Evolutionary conservation across 768 basidiomycete species (phyloP), one percentile per base, ranked within the genome.

Genomic region (Kwoniella shandongensis): DNA sequence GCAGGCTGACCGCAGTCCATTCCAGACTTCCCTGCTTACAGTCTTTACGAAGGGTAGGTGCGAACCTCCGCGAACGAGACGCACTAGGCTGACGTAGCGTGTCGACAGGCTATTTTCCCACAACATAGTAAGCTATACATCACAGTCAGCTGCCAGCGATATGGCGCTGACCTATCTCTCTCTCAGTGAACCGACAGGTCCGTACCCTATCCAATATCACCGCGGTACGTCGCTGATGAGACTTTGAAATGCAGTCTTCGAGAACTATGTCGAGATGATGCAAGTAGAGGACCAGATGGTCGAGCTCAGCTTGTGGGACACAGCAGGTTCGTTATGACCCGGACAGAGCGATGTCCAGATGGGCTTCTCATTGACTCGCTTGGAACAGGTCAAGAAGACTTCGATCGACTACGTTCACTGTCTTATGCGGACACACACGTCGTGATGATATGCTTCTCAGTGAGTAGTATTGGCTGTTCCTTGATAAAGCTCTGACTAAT

Each of bases 351-450:
- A 44, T 22, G 35, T 39, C 39, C 25, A 30, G n/a, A 20, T 12
- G 8, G 15, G 20, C n/a, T n/a, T n/a, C n/a, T n/a, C n/a, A n/a
- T n/a, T 12, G 4, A 20, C 13, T 3, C 27, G 15, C 4, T n/a
- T n/a, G n/a, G n/a, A n/a, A n/a, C 29, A 72, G 70, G 71, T 10
- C 71, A 73, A 51, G 71, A 73, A 50, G 71, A 73, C 20, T 98
- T 98, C 71, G 94, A 94, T 73, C 81, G 92, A 42, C 79, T 98
- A 54, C 83, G 94, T 44, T 94, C 92, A 11, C 79, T 98, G n/a
- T 90, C 88, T 35, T 98, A 97, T 75, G 89, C 94, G 8, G 94
- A 97, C 77, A 96, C 94, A 0, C 89, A 97, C 78, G 88, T 97
- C 57, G 83, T 97, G 62, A 88, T 97, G 88, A 80, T 97, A 23